A percentile compares a stretch with the other conserved stretches of the same genome.
Evolutionary conservation across 116 monocot genomes (phyloP).

Genomic region (Posidonia oceanica): DNA sequence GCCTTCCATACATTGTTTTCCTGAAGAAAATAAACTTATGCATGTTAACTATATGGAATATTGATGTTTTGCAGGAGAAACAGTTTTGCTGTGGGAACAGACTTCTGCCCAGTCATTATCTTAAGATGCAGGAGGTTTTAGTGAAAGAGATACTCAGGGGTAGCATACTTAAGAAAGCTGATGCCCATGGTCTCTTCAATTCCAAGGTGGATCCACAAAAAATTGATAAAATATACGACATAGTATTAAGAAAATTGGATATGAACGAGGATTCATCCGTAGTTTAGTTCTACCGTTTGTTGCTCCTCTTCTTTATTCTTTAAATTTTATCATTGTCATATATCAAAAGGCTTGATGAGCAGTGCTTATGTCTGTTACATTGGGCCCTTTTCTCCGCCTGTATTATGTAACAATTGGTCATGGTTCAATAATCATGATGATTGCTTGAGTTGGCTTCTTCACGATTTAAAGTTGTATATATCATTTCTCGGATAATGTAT

Average conservation of each 20-base stretch:
- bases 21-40: no score
- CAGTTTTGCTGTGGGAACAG: slow-evolving; percentile 66
- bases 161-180: slow-evolving; percentile 46
- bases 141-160: slow-evolving; percentile 74
- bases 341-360: background rate
- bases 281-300: background rate
- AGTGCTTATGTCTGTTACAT: no score
- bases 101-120: slow-evolving; percentile 63
- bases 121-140: slow-evolving; percentile 87
- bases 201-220: slow-evolving; percentile 51
- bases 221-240: slow-evolving; percentile 14
- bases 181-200: slow-evolving; percentile 62
- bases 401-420: no score
- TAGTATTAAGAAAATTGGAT: slow-evolving; percentile 18
- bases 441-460: no score
- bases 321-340: background rate
- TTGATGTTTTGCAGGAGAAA: slow-evolving; percentile 51
- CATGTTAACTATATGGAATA: background rate
- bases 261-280: slow-evolving; percentile 3
- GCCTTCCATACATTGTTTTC: no score
- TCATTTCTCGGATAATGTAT: no score
- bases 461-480: no score
- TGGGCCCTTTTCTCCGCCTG: no score
- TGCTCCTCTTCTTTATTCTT: background rate
- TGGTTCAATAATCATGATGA: no score